Percentiles rank a stretch among this genome's conserved stretches.
Conservation (phyloP, 371 early-diverging fungal genomes). For the Apophysomyces variabilis region DNA sequence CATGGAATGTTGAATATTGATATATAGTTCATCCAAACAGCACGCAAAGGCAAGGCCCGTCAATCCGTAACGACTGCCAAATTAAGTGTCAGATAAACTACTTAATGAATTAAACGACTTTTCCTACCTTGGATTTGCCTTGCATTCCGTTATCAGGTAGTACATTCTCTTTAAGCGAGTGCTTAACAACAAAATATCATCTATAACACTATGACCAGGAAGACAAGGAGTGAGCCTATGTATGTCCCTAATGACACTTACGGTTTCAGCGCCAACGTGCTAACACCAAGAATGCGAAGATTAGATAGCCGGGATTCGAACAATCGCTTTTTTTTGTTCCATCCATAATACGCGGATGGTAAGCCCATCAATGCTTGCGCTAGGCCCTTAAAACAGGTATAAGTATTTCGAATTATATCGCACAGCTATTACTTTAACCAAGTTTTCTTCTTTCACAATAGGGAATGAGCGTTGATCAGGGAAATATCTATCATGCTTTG, state of each 20-base stretch:
- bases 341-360: constrained; percentile 40
- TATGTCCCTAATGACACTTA: not conserved
- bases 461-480: not conserved
- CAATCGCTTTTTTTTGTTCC: constrained; percentile 22
- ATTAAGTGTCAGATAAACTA: not conserved
- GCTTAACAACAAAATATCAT: constrained; percentile 37
- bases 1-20: constrained; percentile 44
- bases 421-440: constrained; percentile 25
- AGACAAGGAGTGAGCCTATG: not conserved
- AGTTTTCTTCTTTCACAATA: constrained; percentile 19
- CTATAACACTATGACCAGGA: constrained; percentile 17
- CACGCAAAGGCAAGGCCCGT: constrained; percentile 55
- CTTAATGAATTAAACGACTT: not conserved
- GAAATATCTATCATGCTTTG: not conserved
- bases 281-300: constrained; percentile 50
- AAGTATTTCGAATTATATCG: not conserved
- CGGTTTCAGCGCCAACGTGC: constrained; percentile 30
- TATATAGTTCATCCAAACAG: constrained; percentile 42
- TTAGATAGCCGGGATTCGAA: constrained; percentile 32
- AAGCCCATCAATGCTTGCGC: constrained; percentile 31
- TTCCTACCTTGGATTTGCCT: constrained; percentile 37
- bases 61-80: constrained; percentile 42
- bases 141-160: constrained; percentile 35
- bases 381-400: not conserved
- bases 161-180: constrained; percentile 41